Base-by-base conservation (phyloP, 2,329 filamentous ascomycete genomes). In the Ophiosphaerella narmari region DNA sequence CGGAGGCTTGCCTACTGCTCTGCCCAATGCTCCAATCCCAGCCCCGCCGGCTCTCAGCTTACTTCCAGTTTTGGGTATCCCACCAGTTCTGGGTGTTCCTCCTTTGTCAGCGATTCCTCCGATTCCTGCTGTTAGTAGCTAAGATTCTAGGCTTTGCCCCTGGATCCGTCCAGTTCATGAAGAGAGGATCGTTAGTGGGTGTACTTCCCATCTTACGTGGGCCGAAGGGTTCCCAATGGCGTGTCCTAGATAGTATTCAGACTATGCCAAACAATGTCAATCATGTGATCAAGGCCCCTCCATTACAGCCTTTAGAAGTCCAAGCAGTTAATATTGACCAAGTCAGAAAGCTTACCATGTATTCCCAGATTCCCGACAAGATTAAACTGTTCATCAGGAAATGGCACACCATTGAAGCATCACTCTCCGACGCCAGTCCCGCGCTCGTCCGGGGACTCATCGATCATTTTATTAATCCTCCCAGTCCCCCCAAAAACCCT, bases 341-440 rank as follows among this genome's bases (percentile, higher is more conserved):
- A 40, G 5, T 14, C 23, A 7, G 23, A 31, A 31, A 40, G 38
- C 38, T 40, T 40, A 40, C 38, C 2, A 29, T 9, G n/a, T 6
- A 31, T 29, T 14, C 23, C 9, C 38, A 33, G 36, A 12, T 38
- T 7, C 12, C 36, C 4, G 9, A 35, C 37, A 13, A 34, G n/a
- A 41, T 38, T 3, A 14, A 29, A 18, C 7, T 18, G 11, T 48
- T 48, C 39, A 31, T 48, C 1, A 23, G n/a, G 6, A 41, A 48
- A 42, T 48, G 39, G 39, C 45, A 41, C 32, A 37, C 32, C 6
- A 21, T 48, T n/a, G 45, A 32, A 11, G 23, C 33, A 8, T 6
- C 32, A 5, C 23, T 48, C 3, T 11, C 31, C 8, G 14, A 40
- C 5, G n/a, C 23, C 24, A 33, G 29, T 21, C 45, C 32, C 3